A percentile compares a stretch with the other conserved stretches of the same genome.
Evolutionary conservation across 352 stramenopile genomes (phyloP).

Genomic region (Discostella stelligera): DNA sequence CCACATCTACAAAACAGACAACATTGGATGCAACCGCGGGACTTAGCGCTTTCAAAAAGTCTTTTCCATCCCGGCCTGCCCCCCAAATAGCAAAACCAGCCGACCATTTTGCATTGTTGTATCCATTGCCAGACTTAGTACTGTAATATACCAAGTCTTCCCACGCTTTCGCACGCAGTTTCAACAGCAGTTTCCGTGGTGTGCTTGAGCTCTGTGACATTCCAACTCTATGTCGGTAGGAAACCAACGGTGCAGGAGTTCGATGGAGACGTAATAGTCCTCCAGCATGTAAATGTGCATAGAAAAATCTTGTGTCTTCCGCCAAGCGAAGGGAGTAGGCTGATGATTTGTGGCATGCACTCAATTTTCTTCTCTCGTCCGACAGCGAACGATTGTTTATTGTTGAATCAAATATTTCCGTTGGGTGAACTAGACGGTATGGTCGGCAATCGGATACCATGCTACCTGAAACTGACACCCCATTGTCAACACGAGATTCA

Average conservation of each 20-base stretch:
- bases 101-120: background rate
- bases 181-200: conserved; percentile 68
- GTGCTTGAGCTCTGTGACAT: conserved; percentile 74
- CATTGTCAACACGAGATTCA: background rate
- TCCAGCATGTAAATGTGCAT: conserved; percentile 62
- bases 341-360: background rate
- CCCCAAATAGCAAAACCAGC: background rate
- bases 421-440: conserved; percentile 34
- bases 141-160: conserved; percentile 55
- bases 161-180: conserved; percentile 67
- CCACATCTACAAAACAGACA: conserved; percentile 77
- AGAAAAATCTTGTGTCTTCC: conserved; percentile 78
- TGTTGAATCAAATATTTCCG: conserved; percentile 16
- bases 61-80: conserved; percentile 78
- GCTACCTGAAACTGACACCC: conserved; percentile 3
- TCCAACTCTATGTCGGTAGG: conserved; percentile 65
- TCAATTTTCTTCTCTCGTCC: background rate
- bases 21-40: conserved; percentile 48
- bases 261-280: conserved; percentile 54
- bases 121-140: background rate
- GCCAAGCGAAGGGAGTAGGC: conserved; percentile 58
- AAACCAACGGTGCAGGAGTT: conserved; percentile 55
- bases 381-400: background rate
- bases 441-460: background rate
- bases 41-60: conserved; percentile 74